Base-by-base conservation (phyloP, 139 green algal genomes). In the Chlorella sorokiniana region DNA sequence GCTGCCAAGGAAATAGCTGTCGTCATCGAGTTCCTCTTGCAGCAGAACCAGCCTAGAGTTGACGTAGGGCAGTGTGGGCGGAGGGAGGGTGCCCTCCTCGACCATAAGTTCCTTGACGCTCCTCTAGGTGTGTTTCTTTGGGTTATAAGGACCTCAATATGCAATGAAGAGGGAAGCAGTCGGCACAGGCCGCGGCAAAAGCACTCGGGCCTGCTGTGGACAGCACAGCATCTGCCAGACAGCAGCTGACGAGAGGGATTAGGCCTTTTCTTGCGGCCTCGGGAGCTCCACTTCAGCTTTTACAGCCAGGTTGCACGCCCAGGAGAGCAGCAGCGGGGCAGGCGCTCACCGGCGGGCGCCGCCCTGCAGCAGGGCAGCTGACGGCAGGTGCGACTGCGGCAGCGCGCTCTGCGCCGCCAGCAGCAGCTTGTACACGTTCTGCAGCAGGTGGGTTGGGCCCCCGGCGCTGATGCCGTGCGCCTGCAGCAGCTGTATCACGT, bases 401-500 rank as follows among this genome's bases (percentile, higher is more conserved):
- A 88, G 63, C n/a, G 52, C 89, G 0, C 90, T 81, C 29, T 80
- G 70, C 14, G 91, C 91, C 29, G 88, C 86, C 29, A 74, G 64
- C 14, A 91, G 33, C 41, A 94, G 81, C 33, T 86, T 92, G 70
- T 91, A 87, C 16, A 95, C 41, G 76, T 93, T 94, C 37, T 86
- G 75, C 42, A 95, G 68, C 56, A 93, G 79, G 68, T 91, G 85
- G 61, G 79, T 86, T 16, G 91, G 89, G 14, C 91, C 91, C 0
- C 71, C 69, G 6, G 89, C 83, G n/a, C 59, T 86, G 38, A 95
- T 71, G 14, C 87, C 90, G 73, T 95, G 92, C 18, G 90, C 88
- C 48, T 89, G 78, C 74, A 96, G 84, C 78, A 95, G 73, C 85
- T 95, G 92, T 80, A 91, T 90, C 29, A 94, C 69, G 69, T 96